Base-by-base conservation (phyloP, 176 grass and related monocot species). In the Cenchrus americanus region DNA sequence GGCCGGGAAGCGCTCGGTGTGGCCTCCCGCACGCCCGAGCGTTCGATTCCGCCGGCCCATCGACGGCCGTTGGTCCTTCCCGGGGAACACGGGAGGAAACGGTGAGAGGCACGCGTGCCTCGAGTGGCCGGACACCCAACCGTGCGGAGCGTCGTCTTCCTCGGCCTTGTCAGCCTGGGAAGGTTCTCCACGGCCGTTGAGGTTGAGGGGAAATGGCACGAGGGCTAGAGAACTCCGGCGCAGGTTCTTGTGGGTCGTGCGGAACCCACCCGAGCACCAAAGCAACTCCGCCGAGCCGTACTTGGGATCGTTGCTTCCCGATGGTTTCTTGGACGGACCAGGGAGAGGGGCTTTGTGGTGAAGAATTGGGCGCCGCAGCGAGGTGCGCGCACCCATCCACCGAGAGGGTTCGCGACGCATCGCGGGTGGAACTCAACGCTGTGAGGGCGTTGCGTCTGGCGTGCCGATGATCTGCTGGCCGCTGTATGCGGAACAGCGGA, bases 381-480 rank as follows among this genome's bases (percentile, higher is more conserved):
- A 81, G 82, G 82, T 90, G 26, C 27, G 27, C 77, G 30, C 94
- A 97, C 79, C 71, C 5, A 14, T 82, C 94, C 24, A 58, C 90
- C 1, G 92, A n/a, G 83, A 0, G 85, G 61, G 5, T 97, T 97
- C 83, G 80, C 94, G 80, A 92, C 88, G 21, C 94, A 94, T 43
- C 88, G 92, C 24, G 92, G 94, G 0, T 97, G 94, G 94, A 97
- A 94, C 85, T 94, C 94, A 32, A 49, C 59, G 66, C 53, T 94
- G 5, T n/a, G 94, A 97, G 82, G 87, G 76, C 21, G 57, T 92
- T 41, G 66, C 68, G 46, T 76, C 81, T 0, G 94, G 89, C 53
- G 87, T 94, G 68, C 84, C 91, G 34, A 86, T 90, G 91, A 78
- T 97, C 68, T 90, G 88, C 15, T 97, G 94, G 94, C 94, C 94